Evolutionary conservation across 345 rosid genomes (phyloP).

Genomic region (Isatis tinctoria): DNA sequence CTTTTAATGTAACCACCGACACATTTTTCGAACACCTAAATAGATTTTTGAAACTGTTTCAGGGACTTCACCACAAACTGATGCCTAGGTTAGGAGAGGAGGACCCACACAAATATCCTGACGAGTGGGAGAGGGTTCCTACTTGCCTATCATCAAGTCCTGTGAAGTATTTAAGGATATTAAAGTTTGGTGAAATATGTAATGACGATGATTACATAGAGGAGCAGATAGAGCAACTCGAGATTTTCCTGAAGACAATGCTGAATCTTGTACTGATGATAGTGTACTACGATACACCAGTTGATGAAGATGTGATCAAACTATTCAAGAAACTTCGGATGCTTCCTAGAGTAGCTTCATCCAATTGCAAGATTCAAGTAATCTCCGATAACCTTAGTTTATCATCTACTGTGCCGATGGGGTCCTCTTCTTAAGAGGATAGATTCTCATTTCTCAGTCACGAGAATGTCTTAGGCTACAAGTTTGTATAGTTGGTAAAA

Average conservation of each 20-base stretch:
- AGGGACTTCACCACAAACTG: neutral
- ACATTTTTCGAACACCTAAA: neutral
- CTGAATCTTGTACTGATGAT: neutral
- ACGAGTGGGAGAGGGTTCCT: neutral
- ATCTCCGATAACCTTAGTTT: neutral
- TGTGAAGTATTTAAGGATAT: neutral
- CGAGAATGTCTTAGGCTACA: no score
- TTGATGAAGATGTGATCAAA: neutral
- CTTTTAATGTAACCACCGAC: neutral
- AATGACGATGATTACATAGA: neutral
- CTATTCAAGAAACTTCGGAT: neutral
- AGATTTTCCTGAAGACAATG: slow-evolving; percentile 13
- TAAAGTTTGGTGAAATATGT: neutral
- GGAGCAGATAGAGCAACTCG: neutral
- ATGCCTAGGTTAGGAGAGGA: no score
- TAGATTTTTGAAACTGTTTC: neutral
- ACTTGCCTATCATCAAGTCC: slow-evolving; percentile 20
- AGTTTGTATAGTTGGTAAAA: no score
- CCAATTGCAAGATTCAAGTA: slow-evolving; percentile 5
- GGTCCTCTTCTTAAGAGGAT: no score
- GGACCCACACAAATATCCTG: no score
- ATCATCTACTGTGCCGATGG: no score
- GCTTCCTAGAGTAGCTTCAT: neutral
- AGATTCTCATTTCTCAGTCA: no score
- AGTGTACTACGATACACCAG: neutral